Base-by-base conservation (phyloP, 331 rosid species). In the Acacia concinna region DNA sequence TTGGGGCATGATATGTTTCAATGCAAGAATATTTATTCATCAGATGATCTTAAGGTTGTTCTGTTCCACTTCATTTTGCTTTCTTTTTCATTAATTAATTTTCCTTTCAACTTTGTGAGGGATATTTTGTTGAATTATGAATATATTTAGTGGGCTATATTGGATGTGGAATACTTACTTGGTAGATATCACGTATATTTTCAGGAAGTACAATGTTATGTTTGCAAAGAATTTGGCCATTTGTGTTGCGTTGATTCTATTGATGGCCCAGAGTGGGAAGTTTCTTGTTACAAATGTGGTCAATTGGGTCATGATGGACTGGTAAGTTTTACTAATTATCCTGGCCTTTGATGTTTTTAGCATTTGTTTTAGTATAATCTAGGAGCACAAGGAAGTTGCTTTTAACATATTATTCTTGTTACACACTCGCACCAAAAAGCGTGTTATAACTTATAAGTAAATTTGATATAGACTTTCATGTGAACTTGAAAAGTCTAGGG, bases 281-380 rank as follows among this genome's bases (percentile, higher is more conserved):
- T 90, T 84, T 96, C 98, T 43, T 96, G 98, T 84, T 96, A 91
- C 81, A 90, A 79, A 88, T 93, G 99, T 69, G 98, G 99, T 52
- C 86, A 81, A 70, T 46, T 82, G 75, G 99, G 98, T 23, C 99
- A 93, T 78, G 81, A 92, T 25, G 98, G 99, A 77, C 78, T 86
- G 98, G 99, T 96, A 86, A 89, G 96, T 88, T 51, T 32, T 74
- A 46, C 37, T 74, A 32, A 52, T 31, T 71, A 31, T 9, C 17
- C 52, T 73, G 20, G 5, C 60, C 38, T 10, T 67, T 18, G 18
- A 21, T 49, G 25, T 35, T 25, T 9, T 6, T 8, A 40, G 20
- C 34, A 8, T 43, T 44, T 38, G 49, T 23, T 70, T 59, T 59
- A 14, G 30, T 43, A 31, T 43, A 69, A 43, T 69, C 3, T 43